phyloP scores from a whole-genome alignment of 1,284 basidiomycete genomes.

The Gymnopus androsaceus region DNA sequence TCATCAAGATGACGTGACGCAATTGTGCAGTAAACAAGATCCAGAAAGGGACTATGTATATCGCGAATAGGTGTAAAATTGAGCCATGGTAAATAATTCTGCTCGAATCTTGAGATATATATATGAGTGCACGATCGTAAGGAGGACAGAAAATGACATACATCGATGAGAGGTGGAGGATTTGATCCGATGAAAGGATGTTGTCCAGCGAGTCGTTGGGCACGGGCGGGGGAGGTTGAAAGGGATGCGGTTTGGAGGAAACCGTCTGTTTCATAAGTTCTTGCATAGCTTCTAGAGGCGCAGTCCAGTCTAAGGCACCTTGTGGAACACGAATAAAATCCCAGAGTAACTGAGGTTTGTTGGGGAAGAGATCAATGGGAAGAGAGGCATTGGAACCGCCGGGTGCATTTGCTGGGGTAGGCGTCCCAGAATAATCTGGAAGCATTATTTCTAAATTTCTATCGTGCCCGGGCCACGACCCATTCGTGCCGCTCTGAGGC shows the following conservation, averaged over 20 bases:
- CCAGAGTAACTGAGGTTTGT: slow-evolving; percentile 16
- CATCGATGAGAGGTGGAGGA: slow-evolving; percentile 7
- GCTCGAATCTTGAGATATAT: slow-evolving; percentile 18
- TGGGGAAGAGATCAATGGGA: not conserved
- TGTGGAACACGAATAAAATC: slow-evolving; percentile 9
- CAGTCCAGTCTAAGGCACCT: slow-evolving; percentile 23
- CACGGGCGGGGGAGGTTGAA: slow-evolving; percentile 15
- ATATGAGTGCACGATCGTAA: not conserved
- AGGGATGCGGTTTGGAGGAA: not conserved
- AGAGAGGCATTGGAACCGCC: not conserved
- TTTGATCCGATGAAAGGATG: slow-evolving; percentile 16
- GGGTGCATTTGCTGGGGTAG: not conserved
- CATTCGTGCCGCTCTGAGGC: not conserved
- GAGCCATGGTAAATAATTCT: slow-evolving; percentile 25
- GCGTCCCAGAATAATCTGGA: not conserved
- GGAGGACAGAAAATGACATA: not conserved
- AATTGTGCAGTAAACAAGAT: slow-evolving; percentile 23
- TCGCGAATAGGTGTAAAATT: slow-evolving; percentile 22
- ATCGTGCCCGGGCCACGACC: not conserved
- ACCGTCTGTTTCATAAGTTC: slow-evolving; percentile 19
- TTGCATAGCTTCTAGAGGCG: slow-evolving; percentile 27
- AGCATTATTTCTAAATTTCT: not conserved
- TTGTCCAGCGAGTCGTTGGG: slow-evolving; percentile 14
- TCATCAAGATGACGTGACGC: slow-evolving; percentile 23
- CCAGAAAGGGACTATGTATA: slow-evolving; percentile 20